Base-by-base conservation (phyloP, 2,329 filamentous ascomycete genomes). In the Fusarium armeniacum region DNA sequence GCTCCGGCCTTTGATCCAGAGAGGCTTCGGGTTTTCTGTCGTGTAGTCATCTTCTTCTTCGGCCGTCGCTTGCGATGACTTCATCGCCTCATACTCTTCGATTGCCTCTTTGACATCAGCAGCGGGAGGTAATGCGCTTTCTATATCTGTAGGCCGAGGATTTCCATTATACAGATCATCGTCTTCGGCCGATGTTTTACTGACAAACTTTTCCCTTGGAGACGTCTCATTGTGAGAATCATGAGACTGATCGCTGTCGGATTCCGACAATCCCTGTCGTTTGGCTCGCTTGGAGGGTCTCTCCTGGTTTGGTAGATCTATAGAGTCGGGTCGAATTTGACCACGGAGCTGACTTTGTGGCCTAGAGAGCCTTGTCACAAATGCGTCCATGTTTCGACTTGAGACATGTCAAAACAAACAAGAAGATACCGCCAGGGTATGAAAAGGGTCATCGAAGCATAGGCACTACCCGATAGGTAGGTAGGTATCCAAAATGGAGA, bases 1-100 rank as follows among this genome's bases (percentile, higher is more conserved):
- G 75, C 90, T 97, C 77, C 89, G 90, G 1, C 93, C 93, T 74
- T 86, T 89, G 6, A 89, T 80, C 93, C 93, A 97, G 63, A 63
- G 50, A 6, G 77, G 71, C 6, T 65, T 75, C 67, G 59, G 77
- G 67, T 85, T 83, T 7, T 83, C 75, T 11, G 83, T 76, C 12
- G 81, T 76, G 6, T 79, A 79, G 55, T 51, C 33, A 22, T 41
- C 35, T 12, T 84, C 75, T 11, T 76, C 75, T n/a, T 75, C 73
- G 3, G 72, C 71, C 46, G 77, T 75, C 6, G 63, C 58, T 64
- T 88, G 86, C 22, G 87, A 89, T 30, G 86, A 85, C 70, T 87
- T 87, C 68, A 90, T 89, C 3, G 84, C 83, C 79, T 97, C 92
- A 75, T 97, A 97, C 69, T 93, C 89, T 66, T 91, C 86, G 62